phyloP scores from a whole-genome alignment of 1,284 basidiomycete species.

The Apiotrichum siamense region DNA sequence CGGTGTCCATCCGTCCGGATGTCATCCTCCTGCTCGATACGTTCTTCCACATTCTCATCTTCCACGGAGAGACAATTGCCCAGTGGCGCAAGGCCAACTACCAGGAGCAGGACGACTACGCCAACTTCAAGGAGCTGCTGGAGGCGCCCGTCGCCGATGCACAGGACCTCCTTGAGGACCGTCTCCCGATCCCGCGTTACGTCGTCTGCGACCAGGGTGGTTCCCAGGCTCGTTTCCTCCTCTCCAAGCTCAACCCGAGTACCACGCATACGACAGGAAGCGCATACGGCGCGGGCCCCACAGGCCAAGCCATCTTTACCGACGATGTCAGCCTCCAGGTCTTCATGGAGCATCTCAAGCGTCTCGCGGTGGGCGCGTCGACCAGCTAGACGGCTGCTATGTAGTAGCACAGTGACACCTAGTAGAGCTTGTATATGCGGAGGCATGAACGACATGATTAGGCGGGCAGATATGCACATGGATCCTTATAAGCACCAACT shows the following conservation, averaged over 20 bases:
- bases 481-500: too few relatives aligned
- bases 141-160: conserved; percentile 68
- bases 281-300: conserved; percentile 64
- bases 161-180: conserved; percentile 86
- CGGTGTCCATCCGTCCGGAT: conserved; percentile 94
- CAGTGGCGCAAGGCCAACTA: conserved; percentile 99
- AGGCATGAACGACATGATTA: conserved; percentile 2
- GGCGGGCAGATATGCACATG: too few relatives aligned
- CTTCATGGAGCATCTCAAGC: conserved; percentile 92
- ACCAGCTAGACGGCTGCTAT: conserved; percentile 33
- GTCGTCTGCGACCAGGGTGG: conserved; percentile 98
- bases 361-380: conserved; percentile 53
- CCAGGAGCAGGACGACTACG: conserved; percentile 97
- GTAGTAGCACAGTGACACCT: too few relatives aligned
- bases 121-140: conserved; percentile 94
- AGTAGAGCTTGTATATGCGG: conserved; percentile 13
- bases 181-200: conserved; percentile 95
- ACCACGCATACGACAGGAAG: conserved; percentile 92
- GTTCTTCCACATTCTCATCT: conserved; percentile 99
- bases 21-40: conserved; percentile 97
- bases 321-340: conserved; percentile 97
- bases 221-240: conserved; percentile 92
- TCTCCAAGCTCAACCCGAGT: conserved; percentile 94
- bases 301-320: conserved; percentile 93
- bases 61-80: conserved; percentile 95